Conservation (phyloP, 169 alveolate species). For the Condylostoma magnum region DNA sequence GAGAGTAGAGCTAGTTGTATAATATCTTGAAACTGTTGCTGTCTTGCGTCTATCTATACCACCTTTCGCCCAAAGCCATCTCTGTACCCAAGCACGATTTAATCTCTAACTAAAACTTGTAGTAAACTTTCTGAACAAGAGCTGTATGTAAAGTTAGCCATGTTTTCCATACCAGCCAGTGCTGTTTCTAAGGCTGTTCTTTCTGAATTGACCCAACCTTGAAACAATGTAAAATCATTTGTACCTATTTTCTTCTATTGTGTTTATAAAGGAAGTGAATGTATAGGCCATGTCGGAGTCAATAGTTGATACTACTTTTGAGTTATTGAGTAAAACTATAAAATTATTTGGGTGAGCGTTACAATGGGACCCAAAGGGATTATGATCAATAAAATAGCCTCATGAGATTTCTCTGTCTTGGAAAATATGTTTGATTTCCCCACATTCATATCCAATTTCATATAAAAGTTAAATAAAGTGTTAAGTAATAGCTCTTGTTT, state of each 20-base stretch:
- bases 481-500: background rate
- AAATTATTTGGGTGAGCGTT: conserved; percentile 79
- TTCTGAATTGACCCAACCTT: conserved; percentile 28
- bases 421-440: conserved; percentile 57
- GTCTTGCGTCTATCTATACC: too few relatives aligned
- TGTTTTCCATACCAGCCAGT: conserved; percentile 31
- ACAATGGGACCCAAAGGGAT: conserved; percentile 61
- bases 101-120: too few relatives aligned
- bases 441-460: conserved; percentile 73
- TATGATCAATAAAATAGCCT: conserved; percentile 77
- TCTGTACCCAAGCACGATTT: too few relatives aligned
- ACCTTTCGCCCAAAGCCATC: too few relatives aligned
- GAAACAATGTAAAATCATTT: conserved; percentile 30
- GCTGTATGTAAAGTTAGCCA: conserved; percentile 30
- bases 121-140: too few relatives aligned
- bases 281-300: conserved; percentile 76
- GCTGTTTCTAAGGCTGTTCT: background rate
- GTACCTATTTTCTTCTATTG: conserved; percentile 42
- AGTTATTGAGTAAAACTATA: conserved; percentile 35
- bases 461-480: conserved; percentile 6
- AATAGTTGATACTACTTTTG: conserved; percentile 64
- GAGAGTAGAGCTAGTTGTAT: too few relatives aligned
- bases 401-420: conserved; percentile 61
- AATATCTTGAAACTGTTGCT: too few relatives aligned
- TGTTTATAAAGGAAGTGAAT: conserved; percentile 46